A percentile compares a stretch with the other conserved stretches of the same genome.
These are phyloP conservation scores for Aspergillus flavus DNA, from an alignment of 2,329 filamentous ascomycete genomes.

Conservation along the genomic window DNA sequence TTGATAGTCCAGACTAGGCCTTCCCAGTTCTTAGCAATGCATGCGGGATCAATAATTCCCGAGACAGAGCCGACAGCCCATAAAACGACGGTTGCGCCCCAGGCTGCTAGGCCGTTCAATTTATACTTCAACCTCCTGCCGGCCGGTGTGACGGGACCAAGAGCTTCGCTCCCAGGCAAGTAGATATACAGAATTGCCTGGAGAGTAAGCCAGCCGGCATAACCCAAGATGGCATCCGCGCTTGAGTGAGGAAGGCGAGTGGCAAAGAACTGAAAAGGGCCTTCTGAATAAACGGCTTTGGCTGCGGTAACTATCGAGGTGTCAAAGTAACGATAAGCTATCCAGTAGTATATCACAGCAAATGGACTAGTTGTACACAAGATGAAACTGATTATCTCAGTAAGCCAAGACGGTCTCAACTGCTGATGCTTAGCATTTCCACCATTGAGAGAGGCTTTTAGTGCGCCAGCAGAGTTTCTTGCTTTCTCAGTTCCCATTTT, in stretches of 20 bases:
- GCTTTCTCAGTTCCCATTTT: background rate
- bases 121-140: background rate
- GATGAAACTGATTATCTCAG: background rate
- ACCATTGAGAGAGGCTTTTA: background rate
- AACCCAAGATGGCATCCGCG: background rate
- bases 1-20: background rate
- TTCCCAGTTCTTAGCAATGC: background rate
- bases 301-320: background rate
- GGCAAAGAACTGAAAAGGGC: background rate
- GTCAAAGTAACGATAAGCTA: background rate
- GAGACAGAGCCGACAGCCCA: background rate
- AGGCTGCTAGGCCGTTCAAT: background rate
- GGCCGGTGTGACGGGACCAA: background rate
- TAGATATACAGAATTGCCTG: background rate
- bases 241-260: background rate
- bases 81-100: background rate
- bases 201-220: background rate
- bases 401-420: background rate
- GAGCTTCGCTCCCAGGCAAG: background rate
- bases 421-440: background rate
- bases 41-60: background rate
- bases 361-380: background rate
- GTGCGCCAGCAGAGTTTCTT: background rate
- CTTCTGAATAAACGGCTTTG: background rate
- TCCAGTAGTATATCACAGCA: background rate